Conservation (phyloP, 306 rosid genomes). For the Heteromeles arbutifolia region DNA sequence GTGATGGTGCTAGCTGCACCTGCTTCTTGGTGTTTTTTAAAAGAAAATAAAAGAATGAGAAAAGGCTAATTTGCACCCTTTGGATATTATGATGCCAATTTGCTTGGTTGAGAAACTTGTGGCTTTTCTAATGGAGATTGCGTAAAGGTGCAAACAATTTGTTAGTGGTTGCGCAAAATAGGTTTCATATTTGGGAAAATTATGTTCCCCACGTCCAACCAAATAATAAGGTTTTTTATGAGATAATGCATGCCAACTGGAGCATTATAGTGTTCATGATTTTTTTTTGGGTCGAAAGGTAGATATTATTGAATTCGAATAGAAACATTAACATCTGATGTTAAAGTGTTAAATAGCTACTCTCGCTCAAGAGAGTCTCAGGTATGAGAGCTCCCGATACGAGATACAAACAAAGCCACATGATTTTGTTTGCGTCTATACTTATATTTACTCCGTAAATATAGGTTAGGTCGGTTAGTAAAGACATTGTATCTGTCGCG, state of each 20-base stretch:
- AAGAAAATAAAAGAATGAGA: not conserved
- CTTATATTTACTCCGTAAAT: too few species aligned
- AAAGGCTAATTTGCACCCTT: not conserved
- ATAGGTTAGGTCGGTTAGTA: too few species aligned
- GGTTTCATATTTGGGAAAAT: conserved; percentile 3
- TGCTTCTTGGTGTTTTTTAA: not conserved
- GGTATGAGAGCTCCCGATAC: too few species aligned
- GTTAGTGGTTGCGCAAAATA: conserved; percentile 7
- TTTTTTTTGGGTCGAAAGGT: conserved; percentile 1
- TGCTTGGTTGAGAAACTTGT: conserved; percentile 36
- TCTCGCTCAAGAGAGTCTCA: too few species aligned
- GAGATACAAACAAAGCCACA: too few species aligned
- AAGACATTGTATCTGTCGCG: too few species aligned
- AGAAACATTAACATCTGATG: too few species aligned
- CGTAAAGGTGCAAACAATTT: conserved; percentile 21
- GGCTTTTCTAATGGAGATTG: conserved; percentile 11
- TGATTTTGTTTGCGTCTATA: too few species aligned
- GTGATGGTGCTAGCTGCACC: conserved; percentile 5
- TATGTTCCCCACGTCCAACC: conserved; percentile 28
- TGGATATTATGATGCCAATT: conserved; percentile 12
- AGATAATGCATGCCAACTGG: conserved; percentile 1
- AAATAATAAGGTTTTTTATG: not conserved
- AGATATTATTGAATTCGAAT: too few species aligned
- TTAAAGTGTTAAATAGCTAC: accelerated
- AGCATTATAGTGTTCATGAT: not conserved